phyloP scores from a whole-genome alignment of 148 eudicot genomes.

The Fallopia convolvulus region DNA sequence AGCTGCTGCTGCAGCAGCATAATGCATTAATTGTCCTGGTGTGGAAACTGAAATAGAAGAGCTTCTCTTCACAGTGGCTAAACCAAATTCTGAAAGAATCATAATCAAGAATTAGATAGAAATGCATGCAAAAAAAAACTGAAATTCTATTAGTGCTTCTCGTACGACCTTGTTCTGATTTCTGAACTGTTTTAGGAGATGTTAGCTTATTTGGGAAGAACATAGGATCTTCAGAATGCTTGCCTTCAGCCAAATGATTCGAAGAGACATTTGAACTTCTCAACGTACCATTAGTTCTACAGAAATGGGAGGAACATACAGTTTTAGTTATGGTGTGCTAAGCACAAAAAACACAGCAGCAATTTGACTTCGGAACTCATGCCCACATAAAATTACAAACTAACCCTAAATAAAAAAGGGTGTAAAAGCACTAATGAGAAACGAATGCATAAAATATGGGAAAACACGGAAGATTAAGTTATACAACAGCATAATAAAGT shows the following conservation, averaged over 20 bases:
- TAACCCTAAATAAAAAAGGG: too few species aligned
- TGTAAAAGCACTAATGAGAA: not conserved
- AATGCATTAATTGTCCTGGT: conserved; percentile 25
- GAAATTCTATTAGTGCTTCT: not conserved
- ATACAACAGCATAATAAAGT: not conserved
- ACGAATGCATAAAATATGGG: not conserved
- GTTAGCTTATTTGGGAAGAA: conserved; percentile 1
- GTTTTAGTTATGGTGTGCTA: not conserved
- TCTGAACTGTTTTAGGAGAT: conserved; percentile 3
- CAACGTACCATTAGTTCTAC: not conserved
- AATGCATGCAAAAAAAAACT: not conserved
- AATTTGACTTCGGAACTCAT: not conserved
- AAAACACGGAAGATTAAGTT: not conserved
- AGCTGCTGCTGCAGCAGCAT: conserved; percentile 5
- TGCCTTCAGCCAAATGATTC: conserved; percentile 7
- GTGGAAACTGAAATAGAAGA: conserved; percentile 25
- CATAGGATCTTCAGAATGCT: not conserved
- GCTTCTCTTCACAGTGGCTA: conserved; percentile 19
- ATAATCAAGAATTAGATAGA: not conserved
- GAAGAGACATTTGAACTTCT: conserved; percentile 2
- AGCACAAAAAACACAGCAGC: not conserved
- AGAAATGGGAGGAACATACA: not conserved
- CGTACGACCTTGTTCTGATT: conserved; percentile 7
- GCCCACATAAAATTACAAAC: too few species aligned
- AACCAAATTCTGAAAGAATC: not conserved